Evolutionary conservation across 345 rosid species (phyloP).

Genomic region (Noccaea bulbosa): DNA sequence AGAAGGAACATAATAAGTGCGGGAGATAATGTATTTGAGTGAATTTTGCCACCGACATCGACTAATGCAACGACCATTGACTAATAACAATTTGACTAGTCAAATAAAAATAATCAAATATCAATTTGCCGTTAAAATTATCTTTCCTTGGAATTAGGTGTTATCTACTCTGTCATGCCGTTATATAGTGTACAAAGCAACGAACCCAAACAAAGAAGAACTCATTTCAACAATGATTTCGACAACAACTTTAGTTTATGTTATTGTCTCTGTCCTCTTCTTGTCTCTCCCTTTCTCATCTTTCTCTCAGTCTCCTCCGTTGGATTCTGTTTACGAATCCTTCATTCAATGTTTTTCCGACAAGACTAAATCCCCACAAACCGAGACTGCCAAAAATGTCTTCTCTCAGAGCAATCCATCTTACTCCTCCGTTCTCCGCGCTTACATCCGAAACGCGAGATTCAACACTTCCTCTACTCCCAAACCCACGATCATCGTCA

Average conservation of each 20-base stretch:
- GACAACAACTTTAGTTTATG: background rate
- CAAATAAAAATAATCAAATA: too few species aligned
- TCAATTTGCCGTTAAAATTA: too few species aligned
- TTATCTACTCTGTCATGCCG: constrained; percentile 1
- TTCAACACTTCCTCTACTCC: constrained; percentile 53
- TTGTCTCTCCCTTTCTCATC: constrained; percentile 27
- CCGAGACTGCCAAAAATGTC: constrained; percentile 42
- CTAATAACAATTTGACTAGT: too few species aligned
- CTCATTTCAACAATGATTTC: constrained; percentile 20
- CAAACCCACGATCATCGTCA: constrained; percentile 57
- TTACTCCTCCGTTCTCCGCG: constrained; percentile 52
- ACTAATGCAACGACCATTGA: too few species aligned
- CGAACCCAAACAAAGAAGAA: constrained; percentile 18
- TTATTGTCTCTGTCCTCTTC: constrained; percentile 13
- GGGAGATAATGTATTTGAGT: too few species aligned
- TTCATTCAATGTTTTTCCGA: constrained; percentile 51
- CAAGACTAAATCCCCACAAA: constrained; percentile 36
- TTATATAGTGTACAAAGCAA: constrained; percentile 33
- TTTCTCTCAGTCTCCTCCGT: constrained; percentile 8
- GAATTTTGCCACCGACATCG: too few species aligned
- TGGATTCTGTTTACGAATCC: constrained; percentile 39
- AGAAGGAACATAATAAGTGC: too few species aligned
- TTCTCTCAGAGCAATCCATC: constrained; percentile 47
- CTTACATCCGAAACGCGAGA: constrained; percentile 64
- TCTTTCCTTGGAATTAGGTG: too few species aligned